Evolutionary conservation across 176 grass and related monocot genomes (phyloP), one percentile per base, ranked within the genome.

Genomic region (Tillandsia leiboldiana): DNA sequence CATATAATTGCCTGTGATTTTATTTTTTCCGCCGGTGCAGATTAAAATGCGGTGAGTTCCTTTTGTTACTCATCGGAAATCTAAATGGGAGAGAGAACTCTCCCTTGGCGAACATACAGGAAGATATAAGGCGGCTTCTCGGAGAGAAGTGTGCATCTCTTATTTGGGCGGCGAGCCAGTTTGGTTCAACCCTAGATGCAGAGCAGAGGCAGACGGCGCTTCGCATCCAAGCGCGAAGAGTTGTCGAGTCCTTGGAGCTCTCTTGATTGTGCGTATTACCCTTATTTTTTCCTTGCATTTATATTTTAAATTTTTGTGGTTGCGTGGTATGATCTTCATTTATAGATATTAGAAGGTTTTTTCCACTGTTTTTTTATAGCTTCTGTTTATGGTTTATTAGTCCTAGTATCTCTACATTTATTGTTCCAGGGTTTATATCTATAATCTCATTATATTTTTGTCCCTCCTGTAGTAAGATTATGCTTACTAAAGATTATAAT

Each of bases 11-110:
- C 8, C 11, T 17, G 17, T n/a, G 24, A 1, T 11, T 28, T 65
- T 53, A 26, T 28, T 52, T 51, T 14, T 2, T 10, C 12, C 62
- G 72, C 66, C 8, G 15, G 14, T 83, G 82, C 74, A 99, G 94
- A 74, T 88, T 93, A 79, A 99, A 99, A 90, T 93, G 94, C 1
- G 87, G 90, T 47, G 94, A 99, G 72, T 99, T 93, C 48, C 59
- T 99, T 9, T 66, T 99, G 72, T 66, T 99, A 71, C 81, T 99
- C 66, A 90, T 93, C 23, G 84, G 87, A 0, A 84, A 93, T 82
- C 87, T 99, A 65, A 87, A 88, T 72, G 79, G 67, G 69, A 93
- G 65, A 47, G 94, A 99, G 79, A 99, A 79, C 66, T 84, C 94
- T 65, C 94, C 89, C 28, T 70, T 86, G 72, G 73, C 79, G 50